Base-by-base conservation (phyloP, 257 asterid species). In the Solanum ahanhuiri region DNA sequence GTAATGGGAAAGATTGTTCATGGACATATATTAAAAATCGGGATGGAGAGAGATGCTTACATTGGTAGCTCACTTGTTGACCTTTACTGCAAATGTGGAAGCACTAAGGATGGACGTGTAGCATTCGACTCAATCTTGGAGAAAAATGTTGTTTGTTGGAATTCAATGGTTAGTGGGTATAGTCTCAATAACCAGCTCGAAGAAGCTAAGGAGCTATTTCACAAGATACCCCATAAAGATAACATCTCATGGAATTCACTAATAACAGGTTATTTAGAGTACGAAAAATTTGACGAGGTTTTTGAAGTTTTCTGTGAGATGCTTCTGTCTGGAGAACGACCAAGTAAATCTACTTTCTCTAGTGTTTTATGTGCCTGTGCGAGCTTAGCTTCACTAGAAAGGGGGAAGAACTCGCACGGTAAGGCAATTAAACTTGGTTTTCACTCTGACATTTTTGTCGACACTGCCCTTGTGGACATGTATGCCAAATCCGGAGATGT, bases 381-480 rank as follows among this genome's bases (percentile, higher is more conserved):
- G 2, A 90, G 91, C 94, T 83, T 93, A 82, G 93, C 95, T 87
- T 93, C 98, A 12, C 63, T 92, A 84, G 92, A 89, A 86, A 92
- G 88, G 89, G 98, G 98, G 9, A 90, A 86, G 86, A 93, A 92
- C 79, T 86, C 89, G 12, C 98, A 94, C 54, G 87, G 94, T 12
- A 93, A 91, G 85, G 92, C 92, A 37, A 54, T 95, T 15, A 94
- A 95, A 85, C 92, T 91, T 18, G 95, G 95, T 2, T 93, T 93
- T 70, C 92, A 92, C 63, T 86, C 88, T 23, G 97, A 95, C 87
- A 30, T 90, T 81, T 93, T 89, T 75, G 91, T 95, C 18, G 97
- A 89, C 86, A 94, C 98, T 3, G 96, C 96, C 6, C 94, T 95
- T 35, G 60, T 93, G 4, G 98, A 93, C 39, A 93, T 95, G 98